Base-by-base conservation (phyloP, 345 rosid genomes). In the Camelina neglecta region DNA sequence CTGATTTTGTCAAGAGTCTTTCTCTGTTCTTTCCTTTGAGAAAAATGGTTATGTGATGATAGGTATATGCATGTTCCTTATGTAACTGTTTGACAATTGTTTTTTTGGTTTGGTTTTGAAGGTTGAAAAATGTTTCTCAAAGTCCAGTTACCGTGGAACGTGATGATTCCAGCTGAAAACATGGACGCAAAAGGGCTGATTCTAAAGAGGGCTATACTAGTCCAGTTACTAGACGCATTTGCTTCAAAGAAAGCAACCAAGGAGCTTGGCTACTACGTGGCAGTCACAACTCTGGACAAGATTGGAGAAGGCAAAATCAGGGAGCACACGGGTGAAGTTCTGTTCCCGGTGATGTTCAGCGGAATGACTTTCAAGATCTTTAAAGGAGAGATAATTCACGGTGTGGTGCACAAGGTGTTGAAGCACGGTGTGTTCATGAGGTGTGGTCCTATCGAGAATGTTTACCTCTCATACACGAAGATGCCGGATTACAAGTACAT, bases 341-440 rank as follows among this genome's bases (percentile, higher is more conserved):
- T 95, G 24, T 92, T 92, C 78, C 92, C 97, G 1, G 91, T 92
- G 23, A 79, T 78, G 35, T 87, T 92, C 85, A 86, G 82, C 26
- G 92, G 84, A 8, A 65, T 95, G 12, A 88, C 96, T 58, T 90
- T 90, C 90, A 95, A 92, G 84, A 79, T 90, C 63, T 89, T 87
- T 77, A 75, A 81, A 63, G 99, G 97, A 47, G 97, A 95, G 86
- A 76, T 92, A 44, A 59, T 95, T 49, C 80, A 87, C 0, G 99
- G 96, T 6, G 77, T 71, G 7, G 93, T 88, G 8, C 90, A 88
- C 87, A 86, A 86, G 79, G 88, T 92, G 67, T 77, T 89, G 67
- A 90, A 88, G 83, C 93, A 92, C 29, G 99, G 99, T 16, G 97
- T 88, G 50, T 85, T 95, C 80, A 12, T 95, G 83, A 86, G 78